A percentile compares a stretch with the other conserved stretches of the same genome.
Conservation (phyloP, 2,329 filamentous ascomycete genomes). For the Pezicula neosporulosa region DNA sequence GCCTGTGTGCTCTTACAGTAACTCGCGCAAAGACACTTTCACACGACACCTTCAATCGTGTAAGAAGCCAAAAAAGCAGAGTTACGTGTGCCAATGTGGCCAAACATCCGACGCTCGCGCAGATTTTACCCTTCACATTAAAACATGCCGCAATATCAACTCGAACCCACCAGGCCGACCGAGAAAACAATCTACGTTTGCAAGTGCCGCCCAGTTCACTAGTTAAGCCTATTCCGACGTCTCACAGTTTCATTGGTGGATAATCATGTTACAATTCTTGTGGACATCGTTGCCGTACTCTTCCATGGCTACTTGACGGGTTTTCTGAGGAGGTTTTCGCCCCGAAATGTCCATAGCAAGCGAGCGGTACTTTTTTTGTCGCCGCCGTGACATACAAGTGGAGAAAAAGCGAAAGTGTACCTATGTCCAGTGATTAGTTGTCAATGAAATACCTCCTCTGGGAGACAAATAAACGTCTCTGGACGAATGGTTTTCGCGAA, state of each 20-base stretch:
- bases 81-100: background rate
- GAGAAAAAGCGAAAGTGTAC: background rate
- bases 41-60: background rate
- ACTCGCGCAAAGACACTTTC: background rate
- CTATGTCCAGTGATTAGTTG: background rate
- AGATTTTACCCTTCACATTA: background rate
- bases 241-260: background rate
- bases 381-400: background rate
- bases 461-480: background rate
- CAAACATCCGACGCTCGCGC: background rate
- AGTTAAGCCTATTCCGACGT: background rate
- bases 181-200: background rate
- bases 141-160: no score
- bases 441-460: background rate
- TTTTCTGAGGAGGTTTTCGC: background rate
- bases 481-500: no score
- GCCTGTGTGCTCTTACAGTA: background rate
- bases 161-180: no score
- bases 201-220: background rate
- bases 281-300: background rate
- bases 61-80: background rate
- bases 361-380: background rate
- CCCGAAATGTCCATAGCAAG: background rate
- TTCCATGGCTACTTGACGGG: background rate
- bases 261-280: background rate